Base-by-base conservation (phyloP, 495 filamentous ascomycete species). In the Podospora tetraspora region DNA sequence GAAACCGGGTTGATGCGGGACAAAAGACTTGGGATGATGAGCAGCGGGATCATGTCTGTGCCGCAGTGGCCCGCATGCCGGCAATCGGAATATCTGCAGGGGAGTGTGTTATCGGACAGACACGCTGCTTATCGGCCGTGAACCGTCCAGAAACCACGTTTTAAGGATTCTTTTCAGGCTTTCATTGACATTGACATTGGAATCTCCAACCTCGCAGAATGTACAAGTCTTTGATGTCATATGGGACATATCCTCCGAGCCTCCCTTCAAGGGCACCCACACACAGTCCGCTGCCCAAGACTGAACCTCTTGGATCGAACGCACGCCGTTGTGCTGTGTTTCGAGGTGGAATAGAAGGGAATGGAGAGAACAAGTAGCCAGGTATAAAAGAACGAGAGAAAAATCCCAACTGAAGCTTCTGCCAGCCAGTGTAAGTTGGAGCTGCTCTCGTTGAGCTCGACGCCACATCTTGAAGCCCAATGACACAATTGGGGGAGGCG, bases 1-100 rank as follows among this genome's bases (percentile, higher is more conserved):
- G 24, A 64, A 64, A 13, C 62, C 62, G 34, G 30, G 30, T 63
- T 63, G 32, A 23, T 37, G 22, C 34, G 62, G 62, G 29, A 62
- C 60, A 43, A 43, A 43, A 16, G 37, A 43, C 3, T 43, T 43
- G 16, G 32, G 11, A 37, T 37, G 32, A 16, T 62, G 27, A 32
- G n/a, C 24, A 8, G 60, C 29, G 23, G 24, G 62, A 13, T 63
- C 62, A 63, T 12, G 23, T 57, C 13, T 64, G 62, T 64, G 37
- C 62, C 6, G 43, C 16, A 8, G 37, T 27, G 32, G 22, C 23
- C 13, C 24, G 62, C 27, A 60, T 24, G 59, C 27, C 59, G 59
- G 23, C 59, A 60, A 60, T 60, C 59, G 59, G 59, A 60, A 29
- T 29, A 24, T 29, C 59, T 52, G 43, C 43, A 52, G 43, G 43